Conservation (phyloP, 2,329 filamentous ascomycete species). For the Pseudopithomyces chartarum region DNA sequence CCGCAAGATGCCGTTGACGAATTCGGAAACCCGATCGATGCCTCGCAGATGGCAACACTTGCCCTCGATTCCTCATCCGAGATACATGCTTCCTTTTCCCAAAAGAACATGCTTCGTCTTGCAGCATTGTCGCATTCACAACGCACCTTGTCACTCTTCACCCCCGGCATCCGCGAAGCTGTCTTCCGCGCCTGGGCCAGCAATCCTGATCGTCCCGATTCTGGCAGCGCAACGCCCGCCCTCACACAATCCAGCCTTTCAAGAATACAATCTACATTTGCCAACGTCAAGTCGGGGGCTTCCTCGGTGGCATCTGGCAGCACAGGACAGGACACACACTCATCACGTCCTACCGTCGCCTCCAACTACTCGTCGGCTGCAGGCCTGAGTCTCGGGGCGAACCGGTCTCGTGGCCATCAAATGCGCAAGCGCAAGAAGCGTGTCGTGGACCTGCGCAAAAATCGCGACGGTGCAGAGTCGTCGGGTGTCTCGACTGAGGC, state of each 20-base stretch:
- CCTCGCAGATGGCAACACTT: conserved; percentile 74
- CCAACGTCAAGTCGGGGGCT: conserved; percentile 53
- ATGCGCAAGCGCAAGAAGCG: conserved; percentile 81
- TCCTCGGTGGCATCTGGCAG: conserved; percentile 43
- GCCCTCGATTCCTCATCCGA: conserved; percentile 80
- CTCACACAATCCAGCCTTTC: conserved; percentile 52
- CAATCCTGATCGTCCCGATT: conserved; percentile 71
- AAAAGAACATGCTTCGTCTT: conserved; percentile 87
- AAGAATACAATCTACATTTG: conserved; percentile 51
- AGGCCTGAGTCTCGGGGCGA: conserved; percentile 67
- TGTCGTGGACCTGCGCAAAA: conserved; percentile 78
- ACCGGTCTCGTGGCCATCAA: conserved; percentile 63
- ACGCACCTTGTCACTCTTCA: conserved; percentile 87
- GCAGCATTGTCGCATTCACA: conserved; percentile 86
- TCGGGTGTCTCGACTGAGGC: conserved; percentile 60
- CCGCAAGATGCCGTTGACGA: conserved; percentile 83
- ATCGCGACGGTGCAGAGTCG: conserved; percentile 55
- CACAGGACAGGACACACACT: conserved; percentile 55
- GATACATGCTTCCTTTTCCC: conserved; percentile 87
- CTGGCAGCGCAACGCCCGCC: conserved; percentile 47
- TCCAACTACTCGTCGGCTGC: conserved; percentile 65
- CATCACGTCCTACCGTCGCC: conserved; percentile 70
- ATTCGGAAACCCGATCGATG: conserved; percentile 76
- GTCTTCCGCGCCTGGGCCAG: conserved; percentile 93
- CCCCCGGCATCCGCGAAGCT: conserved; percentile 85